phyloP scores from a whole-genome alignment of 1,284 basidiomycete genomes.

The Leccinum subatratum region DNA sequence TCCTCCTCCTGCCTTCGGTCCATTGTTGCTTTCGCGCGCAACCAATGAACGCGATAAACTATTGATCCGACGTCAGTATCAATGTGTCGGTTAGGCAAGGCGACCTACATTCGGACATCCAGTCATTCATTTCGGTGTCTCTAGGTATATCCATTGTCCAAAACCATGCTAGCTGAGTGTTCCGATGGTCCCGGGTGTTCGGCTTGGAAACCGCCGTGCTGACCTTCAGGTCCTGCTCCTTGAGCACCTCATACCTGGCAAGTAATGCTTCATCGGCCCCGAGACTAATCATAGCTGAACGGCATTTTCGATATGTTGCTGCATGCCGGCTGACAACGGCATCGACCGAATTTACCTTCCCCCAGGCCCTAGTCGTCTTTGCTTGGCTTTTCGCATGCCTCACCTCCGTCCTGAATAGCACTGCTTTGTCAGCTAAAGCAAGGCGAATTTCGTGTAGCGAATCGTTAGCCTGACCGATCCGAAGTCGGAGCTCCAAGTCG shows the following conservation, averaged over 20 bases:
- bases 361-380: neutral
- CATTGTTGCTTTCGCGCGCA: neutral
- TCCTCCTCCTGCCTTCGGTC: neutral
- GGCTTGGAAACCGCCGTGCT: too few species aligned
- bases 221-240: too few species aligned
- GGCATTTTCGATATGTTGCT: neutral
- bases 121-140: neutral
- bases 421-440: neutral
- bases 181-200: too few species aligned
- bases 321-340: neutral
- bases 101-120: slow-evolving; percentile 7
- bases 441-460: neutral
- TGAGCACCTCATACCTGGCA: too few species aligned
- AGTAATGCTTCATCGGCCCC: neutral
- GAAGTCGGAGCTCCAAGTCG: neutral
- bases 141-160: neutral
- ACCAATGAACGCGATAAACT: neutral
- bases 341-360: neutral
- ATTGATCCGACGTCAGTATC: too few species aligned
- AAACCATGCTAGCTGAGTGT: neutral
- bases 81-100: too few species aligned
- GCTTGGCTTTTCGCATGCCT: neutral
- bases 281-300: neutral
- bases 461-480: neutral
- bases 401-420: neutral